Evolutionary conservation across 2,329 filamentous ascomycete genomes (phyloP), one percentile per base, ranked within the genome.

Genomic region (Chaetomiaceae sp.): DNA sequence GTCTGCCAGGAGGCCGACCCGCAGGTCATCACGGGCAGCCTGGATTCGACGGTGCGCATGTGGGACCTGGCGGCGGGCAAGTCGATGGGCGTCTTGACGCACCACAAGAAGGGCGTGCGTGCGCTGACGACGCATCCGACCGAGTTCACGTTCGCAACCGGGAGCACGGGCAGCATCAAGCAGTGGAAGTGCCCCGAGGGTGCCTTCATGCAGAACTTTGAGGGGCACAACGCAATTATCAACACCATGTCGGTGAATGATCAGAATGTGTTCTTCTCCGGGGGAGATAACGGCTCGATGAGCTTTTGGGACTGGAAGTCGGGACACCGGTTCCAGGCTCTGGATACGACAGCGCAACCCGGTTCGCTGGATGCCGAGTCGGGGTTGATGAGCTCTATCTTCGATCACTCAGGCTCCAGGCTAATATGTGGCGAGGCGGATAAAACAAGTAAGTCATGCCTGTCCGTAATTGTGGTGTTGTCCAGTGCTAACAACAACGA

Each of bases 221-320:
- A 96, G 38, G 92, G 92, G 4, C 92, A 97, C 66, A 96, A 96
- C 65, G 83, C 90, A 55, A 95, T 99, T 68, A 92, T 99, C 74
- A 99, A 99, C 72, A 90, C 90, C 0, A 74, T 99, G 41, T 81
- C 90, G 38, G 90, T 94, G 29, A 99, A 99, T 69, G 89, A 95
- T 64, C 90, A 96, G 67, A 94, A 96, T 64, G 89, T 97, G 14
- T 73, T 99, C 54, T 96, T 99, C 71, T 94, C 90, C 2, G 94
- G 94, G 52, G 92, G 86, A 42, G 94, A 99, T 66, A 96, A 99
- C 63, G 94, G 95, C 36, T 95, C 89, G 32, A 94, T 97, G 77
- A 89, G 84, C 61, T 99, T 99, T 76, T 99, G 91, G 88, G 95
- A 99, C 69, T 99, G 94, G 94, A 97, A 97, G 73, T 88, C 90